A percentile compares a stretch with the other conserved stretches of the same genome.
Conservation (phyloP, 805 yeast species). For the Cyberlindnera galapagoensis region DNA sequence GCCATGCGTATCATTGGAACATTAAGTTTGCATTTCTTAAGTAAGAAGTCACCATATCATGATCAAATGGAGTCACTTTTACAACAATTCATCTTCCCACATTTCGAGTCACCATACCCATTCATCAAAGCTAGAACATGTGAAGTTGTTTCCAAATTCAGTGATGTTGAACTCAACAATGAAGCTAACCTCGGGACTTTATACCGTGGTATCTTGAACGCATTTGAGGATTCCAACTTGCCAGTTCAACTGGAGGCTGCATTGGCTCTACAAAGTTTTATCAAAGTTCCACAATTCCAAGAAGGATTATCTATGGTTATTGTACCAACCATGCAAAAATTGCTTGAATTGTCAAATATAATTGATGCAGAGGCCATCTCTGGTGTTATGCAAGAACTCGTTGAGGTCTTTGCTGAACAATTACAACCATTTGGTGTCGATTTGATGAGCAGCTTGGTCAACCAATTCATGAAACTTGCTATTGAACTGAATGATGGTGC, state of each 20-base stretch:
- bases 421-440: slow-evolving; percentile 87
- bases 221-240: slow-evolving; percentile 37
- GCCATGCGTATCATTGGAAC: slow-evolving; percentile 73
- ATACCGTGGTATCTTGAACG: slow-evolving; percentile 39
- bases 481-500: slow-evolving; percentile 62
- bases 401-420: slow-evolving; percentile 80
- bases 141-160: slow-evolving; percentile 59
- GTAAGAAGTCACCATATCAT: slow-evolving; percentile 49
- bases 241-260: slow-evolving; percentile 86
- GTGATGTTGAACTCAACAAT: slow-evolving; percentile 48
- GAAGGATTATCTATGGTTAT: slow-evolving; percentile 63
- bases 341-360: slow-evolving; percentile 67
- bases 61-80: slow-evolving; percentile 67
- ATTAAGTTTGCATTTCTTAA: slow-evolving; percentile 51
- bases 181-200: slow-evolving; percentile 30
- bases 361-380: slow-evolving; percentile 85
- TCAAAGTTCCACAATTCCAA: slow-evolving; percentile 57
- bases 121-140: slow-evolving; percentile 74
- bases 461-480: slow-evolving; percentile 68
- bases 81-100: slow-evolving; percentile 60
- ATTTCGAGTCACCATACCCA: slow-evolving; percentile 51
- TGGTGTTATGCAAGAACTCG: slow-evolving; percentile 92
- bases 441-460: slow-evolving; percentile 53
- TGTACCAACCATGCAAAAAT: slow-evolving; percentile 74
- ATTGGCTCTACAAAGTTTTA: slow-evolving; percentile 74